A percentile compares a stretch with the other conserved stretches of the same genome.
phyloP scores from a whole-genome alignment of 2,329 filamentous ascomycete species.

The Calonectria leucothoes region DNA sequence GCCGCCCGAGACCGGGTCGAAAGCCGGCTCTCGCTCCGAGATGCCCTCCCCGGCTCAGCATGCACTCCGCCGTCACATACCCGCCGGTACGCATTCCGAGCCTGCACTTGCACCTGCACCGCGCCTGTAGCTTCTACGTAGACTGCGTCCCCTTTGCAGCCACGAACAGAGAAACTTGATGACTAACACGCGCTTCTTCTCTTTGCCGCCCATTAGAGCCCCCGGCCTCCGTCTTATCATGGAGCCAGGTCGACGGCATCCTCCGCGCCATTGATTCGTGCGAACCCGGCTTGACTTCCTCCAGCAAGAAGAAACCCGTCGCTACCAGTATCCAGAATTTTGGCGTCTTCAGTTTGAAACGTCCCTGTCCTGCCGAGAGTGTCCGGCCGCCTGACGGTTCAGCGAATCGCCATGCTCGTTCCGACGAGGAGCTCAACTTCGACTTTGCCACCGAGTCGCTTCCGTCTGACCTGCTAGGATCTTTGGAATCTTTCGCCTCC shows the following conservation, averaged over 20 bases:
- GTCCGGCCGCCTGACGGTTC: background rate
- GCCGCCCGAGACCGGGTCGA: background rate
- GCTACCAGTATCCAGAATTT: slow-evolving; percentile 23
- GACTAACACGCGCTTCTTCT: background rate
- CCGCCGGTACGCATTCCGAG: slow-evolving; percentile 19
- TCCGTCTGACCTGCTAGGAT: background rate
- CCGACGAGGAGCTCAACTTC: background rate
- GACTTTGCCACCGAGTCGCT: slow-evolving; percentile 3
- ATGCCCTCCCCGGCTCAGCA: slow-evolving; percentile 10
- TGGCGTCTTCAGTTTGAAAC: slow-evolving; percentile 20
- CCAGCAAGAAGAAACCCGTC: background rate
- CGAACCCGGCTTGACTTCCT: background rate
- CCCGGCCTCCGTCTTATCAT: slow-evolving; percentile 15
- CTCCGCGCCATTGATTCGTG: slow-evolving; percentile 23
- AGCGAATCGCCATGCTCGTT: background rate
- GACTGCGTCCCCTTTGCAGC: background rate
- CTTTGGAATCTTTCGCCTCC: slow-evolving; percentile 16
- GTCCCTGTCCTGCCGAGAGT: background rate
- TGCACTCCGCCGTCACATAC: slow-evolving; percentile 20
- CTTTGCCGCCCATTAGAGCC: slow-evolving; percentile 7
- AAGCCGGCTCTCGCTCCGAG: slow-evolving; percentile 8
- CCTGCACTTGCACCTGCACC: background rate
- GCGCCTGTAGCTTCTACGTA: background rate
- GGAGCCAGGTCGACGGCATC: slow-evolving; percentile 28
- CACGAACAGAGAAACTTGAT: background rate